These are phyloP conservation scores for Tolypocladium sp. DNA, from an alignment of 2,329 filamentous ascomycete genomes.

Conservation along the genomic window DNA sequence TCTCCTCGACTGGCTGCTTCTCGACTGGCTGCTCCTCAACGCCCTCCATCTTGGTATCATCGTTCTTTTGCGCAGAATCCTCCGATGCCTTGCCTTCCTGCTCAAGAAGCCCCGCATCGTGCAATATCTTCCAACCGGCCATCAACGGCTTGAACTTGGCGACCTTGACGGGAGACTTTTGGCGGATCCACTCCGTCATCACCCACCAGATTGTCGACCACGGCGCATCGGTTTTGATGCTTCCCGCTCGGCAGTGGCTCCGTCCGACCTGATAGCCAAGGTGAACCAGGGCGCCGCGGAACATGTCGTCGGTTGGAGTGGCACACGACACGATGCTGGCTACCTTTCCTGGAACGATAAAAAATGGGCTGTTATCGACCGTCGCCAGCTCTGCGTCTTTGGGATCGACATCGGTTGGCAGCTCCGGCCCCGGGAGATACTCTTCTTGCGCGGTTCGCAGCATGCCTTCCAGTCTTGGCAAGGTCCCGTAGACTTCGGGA, in stretches of 20 bases:
- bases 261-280: constrained; percentile 77
- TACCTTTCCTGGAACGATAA: constrained; percentile 67
- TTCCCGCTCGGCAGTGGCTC: constrained; percentile 82
- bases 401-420: constrained; percentile 26
- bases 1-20: constrained; percentile 9
- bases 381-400: constrained; percentile 46
- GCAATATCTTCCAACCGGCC: constrained; percentile 62
- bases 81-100: constrained; percentile 19
- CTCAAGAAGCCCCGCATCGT: constrained; percentile 26
- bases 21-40: constrained; percentile 1
- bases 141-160: constrained; percentile 60
- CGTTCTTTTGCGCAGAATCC: constrained; percentile 11
- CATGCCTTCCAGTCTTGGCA: constrained; percentile 81
- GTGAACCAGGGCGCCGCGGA: constrained; percentile 72
- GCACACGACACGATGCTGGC: constrained; percentile 70
- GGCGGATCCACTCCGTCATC: constrained; percentile 83
- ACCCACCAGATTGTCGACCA: constrained; percentile 88
- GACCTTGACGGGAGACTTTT: constrained; percentile 69
- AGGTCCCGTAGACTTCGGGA: constrained; percentile 66
- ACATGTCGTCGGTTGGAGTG: constrained; percentile 67
- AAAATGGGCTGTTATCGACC: constrained; percentile 74
- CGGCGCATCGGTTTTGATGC: constrained; percentile 87
- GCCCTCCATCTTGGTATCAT: constrained; percentile 9
- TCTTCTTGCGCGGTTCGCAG: constrained; percentile 82
- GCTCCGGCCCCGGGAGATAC: constrained; percentile 28